Base-by-base conservation (phyloP, 371 early-diverging fungal genomes). In the Apophysomyces trapeziformis region DNA sequence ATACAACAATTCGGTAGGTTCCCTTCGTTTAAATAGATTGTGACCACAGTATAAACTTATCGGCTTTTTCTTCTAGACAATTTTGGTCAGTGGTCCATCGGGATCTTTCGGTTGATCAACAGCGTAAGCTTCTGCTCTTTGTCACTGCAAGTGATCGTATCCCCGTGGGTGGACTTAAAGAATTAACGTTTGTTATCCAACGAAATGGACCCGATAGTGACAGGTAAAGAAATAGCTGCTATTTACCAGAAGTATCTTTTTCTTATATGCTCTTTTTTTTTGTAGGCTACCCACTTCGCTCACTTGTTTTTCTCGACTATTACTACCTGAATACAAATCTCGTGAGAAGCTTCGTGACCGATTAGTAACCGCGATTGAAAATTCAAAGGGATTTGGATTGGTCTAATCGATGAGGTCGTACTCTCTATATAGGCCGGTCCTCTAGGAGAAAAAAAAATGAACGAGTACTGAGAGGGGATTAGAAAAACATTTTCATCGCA, bases 311-410 rank as follows among this genome's bases (percentile, higher is more conserved):
- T 96, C 96, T 58, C 90, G 96, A 32, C 78, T 99, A 16, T 80
- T 99, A 59, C 84, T 99, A 38, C 97, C 97, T 4, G 99, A 99
- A 75, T 99, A 99, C 75, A 66, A 84, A 5, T 72, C 87, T 11
- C 80, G 85, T 57, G 94, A 93, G 32, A 96, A 96, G 77, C 80
- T 99, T 36, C 77, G 87, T 60, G 89, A 95, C 47, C 90, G 96
- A 61, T 77, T 99, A 39, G 77, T 91, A 47, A 95, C 94, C 7
- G 99, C 99, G 5, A 95, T 99, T 63, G 91, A 93, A 66, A 94
- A 98, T 73, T 94, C 98, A 35, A 93, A 96, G 79, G 99, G 99
- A 0, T 99, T 99, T 83, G 99, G 98, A 0, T 87, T 97, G 67
- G 92, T 90, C 67, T 92, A 84, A 66, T 56, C 11, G 16, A 26